Conservation (phyloP, 2,329 filamentous ascomycete genomes). For the Aspergillus sp. region DNA sequence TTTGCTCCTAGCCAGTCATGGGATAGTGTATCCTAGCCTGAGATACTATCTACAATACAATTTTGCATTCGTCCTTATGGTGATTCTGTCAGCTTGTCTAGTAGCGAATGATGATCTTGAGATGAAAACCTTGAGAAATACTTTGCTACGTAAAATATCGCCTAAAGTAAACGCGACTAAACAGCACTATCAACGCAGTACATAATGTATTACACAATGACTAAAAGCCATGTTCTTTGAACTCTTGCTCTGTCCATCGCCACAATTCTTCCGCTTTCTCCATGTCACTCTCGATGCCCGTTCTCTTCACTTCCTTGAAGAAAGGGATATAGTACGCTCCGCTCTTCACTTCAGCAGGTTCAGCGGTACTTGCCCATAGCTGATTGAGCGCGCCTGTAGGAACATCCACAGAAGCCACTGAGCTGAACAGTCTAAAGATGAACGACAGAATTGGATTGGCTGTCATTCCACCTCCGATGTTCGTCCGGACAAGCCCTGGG, state of each 20-base stretch:
- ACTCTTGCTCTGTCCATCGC: conserved; percentile 8
- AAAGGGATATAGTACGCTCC: neutral
- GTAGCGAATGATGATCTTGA: too few species aligned
- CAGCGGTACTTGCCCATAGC: neutral
- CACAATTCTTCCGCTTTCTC: conserved; percentile 8
- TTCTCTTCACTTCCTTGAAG: neutral
- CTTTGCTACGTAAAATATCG: too few species aligned
- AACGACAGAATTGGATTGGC: neutral
- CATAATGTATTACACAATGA: too few species aligned
- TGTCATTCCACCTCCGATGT: neutral
- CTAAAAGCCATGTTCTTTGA: neutral
- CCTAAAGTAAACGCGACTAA: too few species aligned
- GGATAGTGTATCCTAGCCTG: too few species aligned
- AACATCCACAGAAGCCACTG: neutral
- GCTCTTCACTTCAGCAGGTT: neutral
- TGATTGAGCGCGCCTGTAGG: neutral
- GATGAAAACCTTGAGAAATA: too few species aligned
- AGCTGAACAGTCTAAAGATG: neutral
- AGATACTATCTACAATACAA: too few species aligned
- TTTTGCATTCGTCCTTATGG: too few species aligned
- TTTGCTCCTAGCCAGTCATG: too few species aligned
- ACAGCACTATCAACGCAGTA: too few species aligned
- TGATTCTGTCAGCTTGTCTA: too few species aligned
- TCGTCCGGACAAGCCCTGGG: conserved; percentile 5
- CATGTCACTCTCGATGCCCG: neutral